These are phyloP conservation scores for Ceratobasidium theobromae DNA, from an alignment of 1,284 basidiomycete species.

Conservation along the genomic window DNA sequence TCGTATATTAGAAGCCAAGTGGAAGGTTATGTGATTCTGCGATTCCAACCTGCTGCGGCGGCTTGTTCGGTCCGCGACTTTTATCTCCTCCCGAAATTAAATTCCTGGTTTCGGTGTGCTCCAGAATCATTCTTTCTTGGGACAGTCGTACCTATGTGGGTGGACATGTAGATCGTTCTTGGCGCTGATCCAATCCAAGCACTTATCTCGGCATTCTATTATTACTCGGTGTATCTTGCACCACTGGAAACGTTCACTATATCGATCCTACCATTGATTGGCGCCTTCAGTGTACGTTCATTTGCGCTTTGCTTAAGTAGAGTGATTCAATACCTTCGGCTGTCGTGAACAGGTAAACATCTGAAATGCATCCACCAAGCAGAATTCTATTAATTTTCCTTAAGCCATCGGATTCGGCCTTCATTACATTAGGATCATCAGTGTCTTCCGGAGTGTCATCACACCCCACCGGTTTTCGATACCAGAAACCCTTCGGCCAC, in stretches of 20 bases:
- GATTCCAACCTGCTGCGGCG: slow-evolving; percentile 20
- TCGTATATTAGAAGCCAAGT: background rate
- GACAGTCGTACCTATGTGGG: background rate
- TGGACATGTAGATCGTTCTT: background rate
- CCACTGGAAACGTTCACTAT: too few species aligned
- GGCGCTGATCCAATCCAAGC: background rate
- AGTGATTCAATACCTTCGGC: too few species aligned
- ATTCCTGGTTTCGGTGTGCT: slow-evolving; percentile 12
- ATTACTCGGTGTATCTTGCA: too few species aligned
- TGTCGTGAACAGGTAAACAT: too few species aligned
- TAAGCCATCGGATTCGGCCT: too few species aligned
- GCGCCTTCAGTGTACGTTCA: too few species aligned
- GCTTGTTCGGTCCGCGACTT: slow-evolving; percentile 13
- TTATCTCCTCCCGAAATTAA: background rate
- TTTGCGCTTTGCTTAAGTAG: too few species aligned
- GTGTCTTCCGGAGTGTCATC: background rate
- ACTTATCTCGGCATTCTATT: too few species aligned
- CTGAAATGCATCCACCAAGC: too few species aligned
- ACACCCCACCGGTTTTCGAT: background rate
- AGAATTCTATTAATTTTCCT: too few species aligned
- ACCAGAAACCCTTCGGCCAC: background rate
- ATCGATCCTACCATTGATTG: too few species aligned
- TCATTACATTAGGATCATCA: too few species aligned
- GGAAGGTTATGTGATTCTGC: background rate
- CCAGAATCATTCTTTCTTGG: background rate